Base-by-base conservation (phyloP, 1,284 basidiomycete genomes). In the Moesziomyces parantarcticus region DNA sequence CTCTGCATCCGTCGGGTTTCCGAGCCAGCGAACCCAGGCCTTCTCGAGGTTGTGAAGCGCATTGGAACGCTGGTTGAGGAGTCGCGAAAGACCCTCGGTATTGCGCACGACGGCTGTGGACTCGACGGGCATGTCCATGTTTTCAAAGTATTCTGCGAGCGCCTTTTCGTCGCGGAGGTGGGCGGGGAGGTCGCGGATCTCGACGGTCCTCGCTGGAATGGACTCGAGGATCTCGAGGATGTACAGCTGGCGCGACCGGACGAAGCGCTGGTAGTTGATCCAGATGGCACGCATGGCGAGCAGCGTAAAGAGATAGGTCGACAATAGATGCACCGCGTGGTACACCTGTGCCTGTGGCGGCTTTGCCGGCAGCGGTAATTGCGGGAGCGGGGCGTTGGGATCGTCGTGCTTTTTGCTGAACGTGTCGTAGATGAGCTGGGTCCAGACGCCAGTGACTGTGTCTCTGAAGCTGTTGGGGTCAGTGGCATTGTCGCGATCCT, bases 141-240 rank as follows among this genome's bases (percentile, higher is more conserved):
- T 88, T 83, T 97, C 95, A 83, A 97, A 98, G 85, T 98, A 97
- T 70, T 94, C 92, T 0, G 93, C 92, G 16, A 99, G 86, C 0
- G 92, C 88, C 10, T 91, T 89, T 79, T 97, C 94, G 10, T 91
- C 90, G 61, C 91, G 89, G 0, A 99, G 87, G 73, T 96, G 91
- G 5, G 85, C 85, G 0, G 96, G 96, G 1, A 99, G 87, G 53
- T 89, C 88, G 6, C 92, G 91, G 43, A 96, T 89, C 85, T 98
- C 89, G 39, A 97, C 92, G 0, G 96, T 99, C 21, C 96, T 90
- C 0, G 94, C 92, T 0, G 94, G 91, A 42, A 97, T 93, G 11
- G 93, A 94, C 80, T 97, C 93, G 13, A 96, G 93, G 25, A 97
- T 89, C 82, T 97, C 93, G 41, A 98, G 87, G 0, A 92, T 92